A percentile compares a stretch with the other conserved stretches of the same genome.
Conservation (phyloP, 1,284 basidiomycete genomes). For the Retiboletus fuscus region DNA sequence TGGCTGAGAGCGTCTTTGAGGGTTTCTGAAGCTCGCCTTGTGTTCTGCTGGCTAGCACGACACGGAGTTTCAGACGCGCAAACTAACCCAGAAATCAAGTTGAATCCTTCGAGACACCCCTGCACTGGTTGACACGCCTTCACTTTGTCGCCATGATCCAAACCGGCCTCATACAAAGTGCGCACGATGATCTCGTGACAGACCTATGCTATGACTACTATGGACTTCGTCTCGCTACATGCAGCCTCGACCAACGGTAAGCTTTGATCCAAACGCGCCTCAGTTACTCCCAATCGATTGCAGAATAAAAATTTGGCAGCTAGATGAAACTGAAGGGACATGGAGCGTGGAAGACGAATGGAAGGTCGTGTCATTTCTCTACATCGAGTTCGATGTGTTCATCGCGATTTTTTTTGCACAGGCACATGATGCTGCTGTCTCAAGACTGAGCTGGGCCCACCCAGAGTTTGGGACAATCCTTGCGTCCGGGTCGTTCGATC, state of each 20-base stretch:
- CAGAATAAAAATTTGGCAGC: conserved; percentile 84
- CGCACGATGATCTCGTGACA: conserved; percentile 83
- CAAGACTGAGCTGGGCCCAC: conserved; percentile 88
- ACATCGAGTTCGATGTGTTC: conserved; percentile 14
- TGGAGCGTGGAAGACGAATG: conserved; percentile 88
- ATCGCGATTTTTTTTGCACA: conserved; percentile 46
- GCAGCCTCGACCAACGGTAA: conserved; percentile 82
- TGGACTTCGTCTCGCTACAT: conserved; percentile 82
- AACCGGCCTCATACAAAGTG: conserved; percentile 77
- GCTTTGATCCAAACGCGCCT: conserved; percentile 25
- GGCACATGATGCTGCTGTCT: conserved; percentile 91
- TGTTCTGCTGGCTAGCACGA: neutral
- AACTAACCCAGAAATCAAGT: neutral
- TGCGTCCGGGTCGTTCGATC: conserved; percentile 88
- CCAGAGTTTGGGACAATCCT: conserved; percentile 89
- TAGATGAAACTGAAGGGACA: conserved; percentile 74
- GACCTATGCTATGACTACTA: conserved; percentile 92
- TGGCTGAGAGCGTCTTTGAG: neutral
- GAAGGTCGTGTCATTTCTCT: conserved; percentile 70
- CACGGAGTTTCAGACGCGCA: neutral
- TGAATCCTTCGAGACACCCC: neutral
- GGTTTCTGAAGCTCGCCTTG: neutral
- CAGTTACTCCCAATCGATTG: conserved; percentile 21
- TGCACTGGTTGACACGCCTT: neutral
- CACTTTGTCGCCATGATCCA: conserved; percentile 66